Percentiles rank a stretch among this genome's conserved stretches.
Evolutionary conservation across 202 grass and related monocot genomes (phyloP).

Genomic region (Panicum virgatum): DNA sequence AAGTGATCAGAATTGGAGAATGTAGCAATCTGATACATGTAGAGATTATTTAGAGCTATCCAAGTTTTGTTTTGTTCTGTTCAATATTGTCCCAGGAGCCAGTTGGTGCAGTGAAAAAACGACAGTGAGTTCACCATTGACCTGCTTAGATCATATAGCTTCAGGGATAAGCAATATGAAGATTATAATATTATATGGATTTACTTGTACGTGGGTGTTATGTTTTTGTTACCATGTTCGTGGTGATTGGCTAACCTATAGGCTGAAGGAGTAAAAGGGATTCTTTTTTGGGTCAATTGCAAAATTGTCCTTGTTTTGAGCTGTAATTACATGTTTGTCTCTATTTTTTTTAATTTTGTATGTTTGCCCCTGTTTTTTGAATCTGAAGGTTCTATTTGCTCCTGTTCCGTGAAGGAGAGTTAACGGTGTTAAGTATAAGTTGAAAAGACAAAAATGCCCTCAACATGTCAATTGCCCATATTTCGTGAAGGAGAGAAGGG

Average conservation of each 20-base stretch:
- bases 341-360: too few relatives aligned
- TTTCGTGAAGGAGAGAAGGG: too few relatives aligned
- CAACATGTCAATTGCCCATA: too few relatives aligned
- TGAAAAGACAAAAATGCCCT: too few relatives aligned
- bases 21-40: conserved; percentile 3
- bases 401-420: too few relatives aligned
- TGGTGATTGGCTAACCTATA: neutral
- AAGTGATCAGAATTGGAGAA: neutral
- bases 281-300: neutral
- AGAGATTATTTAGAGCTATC: neutral
- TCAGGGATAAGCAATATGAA: neutral
- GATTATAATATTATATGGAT: neutral
- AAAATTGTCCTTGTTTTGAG: too few relatives aligned
- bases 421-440: too few relatives aligned
- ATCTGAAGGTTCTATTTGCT: too few relatives aligned
- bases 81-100: neutral
- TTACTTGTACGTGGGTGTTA: neutral
- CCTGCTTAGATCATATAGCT: neutral
- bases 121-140: neutral
- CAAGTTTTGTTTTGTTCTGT: conserved; percentile 4
- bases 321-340: too few relatives aligned
- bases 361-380: too few relatives aligned
- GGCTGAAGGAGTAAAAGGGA: neutral
- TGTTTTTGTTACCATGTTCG: neutral
- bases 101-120: neutral